Percentiles rank a stretch among this genome's conserved stretches.
These are phyloP conservation scores for Pseudonectria foliicola DNA, from an alignment of 2,329 filamentous ascomycete species.

Conservation along the genomic window DNA sequence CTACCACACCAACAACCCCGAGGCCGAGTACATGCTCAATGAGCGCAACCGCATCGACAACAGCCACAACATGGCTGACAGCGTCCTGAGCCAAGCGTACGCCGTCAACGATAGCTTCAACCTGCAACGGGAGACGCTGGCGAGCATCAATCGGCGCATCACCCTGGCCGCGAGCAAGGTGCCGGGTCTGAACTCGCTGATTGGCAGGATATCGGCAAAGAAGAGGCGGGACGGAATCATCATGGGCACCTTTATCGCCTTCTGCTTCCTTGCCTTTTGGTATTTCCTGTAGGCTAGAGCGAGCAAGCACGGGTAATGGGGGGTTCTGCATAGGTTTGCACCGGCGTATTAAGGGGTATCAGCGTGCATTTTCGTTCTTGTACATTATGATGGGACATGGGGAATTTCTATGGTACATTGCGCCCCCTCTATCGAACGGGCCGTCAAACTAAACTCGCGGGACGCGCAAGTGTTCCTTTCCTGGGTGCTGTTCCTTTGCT, in stretches of 20 bases:
- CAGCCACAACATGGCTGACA: slow-evolving; percentile 83
- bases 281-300: slow-evolving; percentile 56
- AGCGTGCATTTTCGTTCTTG: slow-evolving; percentile 27
- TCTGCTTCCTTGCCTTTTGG: slow-evolving; percentile 83
- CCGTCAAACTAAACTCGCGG: slow-evolving; percentile 19
- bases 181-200: slow-evolving; percentile 86
- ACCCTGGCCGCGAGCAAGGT: slow-evolving; percentile 84
- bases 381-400: slow-evolving; percentile 23
- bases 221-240: slow-evolving; percentile 94
- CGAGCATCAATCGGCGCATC: slow-evolving; percentile 85
- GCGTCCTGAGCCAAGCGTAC: slow-evolving; percentile 89
- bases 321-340: slow-evolving; percentile 11
- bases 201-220: slow-evolving; percentile 86
- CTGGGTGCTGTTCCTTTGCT: slow-evolving; percentile 27
- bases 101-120: slow-evolving; percentile 90
- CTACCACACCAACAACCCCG: slow-evolving; percentile 76
- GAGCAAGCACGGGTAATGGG: slow-evolving; percentile 1
- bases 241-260: slow-evolving; percentile 80
- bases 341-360: slow-evolving; percentile 33
- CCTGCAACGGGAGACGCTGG: slow-evolving; percentile 78
- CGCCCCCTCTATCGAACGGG: slow-evolving; percentile 9
- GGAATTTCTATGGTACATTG: slow-evolving; percentile 21
- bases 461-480: slow-evolving; percentile 24
- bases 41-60: slow-evolving; percentile 82
- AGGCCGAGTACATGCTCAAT: slow-evolving; percentile 92